Evolutionary conservation across 2,329 filamentous ascomycete species (phyloP), one percentile per base, ranked within the genome.

Genomic region (Claviceps citrina): DNA sequence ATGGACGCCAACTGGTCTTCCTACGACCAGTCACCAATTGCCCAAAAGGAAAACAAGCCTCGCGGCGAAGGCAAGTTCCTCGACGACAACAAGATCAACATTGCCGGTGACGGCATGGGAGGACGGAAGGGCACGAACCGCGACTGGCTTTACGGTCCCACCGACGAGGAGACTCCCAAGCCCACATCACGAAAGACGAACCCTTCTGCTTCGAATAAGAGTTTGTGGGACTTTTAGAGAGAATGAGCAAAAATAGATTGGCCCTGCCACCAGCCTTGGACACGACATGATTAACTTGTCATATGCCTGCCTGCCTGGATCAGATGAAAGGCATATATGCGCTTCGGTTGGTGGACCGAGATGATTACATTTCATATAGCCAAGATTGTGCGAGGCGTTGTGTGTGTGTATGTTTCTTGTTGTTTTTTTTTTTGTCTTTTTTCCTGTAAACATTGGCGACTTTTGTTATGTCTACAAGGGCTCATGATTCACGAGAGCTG

Each of bases 81-180:
- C 44, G 57, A 62, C 30, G 53, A 59, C 41, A 48, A 48, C 12
- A 47, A 54, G 34, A 59, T 60, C 34, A 63, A 60, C 38, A 73
- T 72, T 43, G 68, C 62, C 2, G 76, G 76, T 28, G 72, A 80
- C 49, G 78, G 79, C 39, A 81, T 81, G 77, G 78, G 78, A 33
- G 71, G 72, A 31, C 64, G 64, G 45, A 73, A 67, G 54, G 71
- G 68, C 33, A 64, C 66, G 31, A 62, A 68, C 37, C 63, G 71
- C 40, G 58, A 66, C 51, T 81, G 76, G 75, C 63, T 74, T 6
- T 71, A 75, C 43, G 69, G 70, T 15, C 70, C 67, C 32, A 66
- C 67, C 24, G 66, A 67, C 19, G 61, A 66, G 43, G 59, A 66
- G 39, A 50, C 54, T 36, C 50, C 45, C n/a, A 46, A 49, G 38